Percentiles rank a stretch among this genome's conserved stretches.
These are phyloP conservation scores for Colletotrichum acutatum DNA, from an alignment of 2,329 filamentous ascomycete species.

Conservation along the genomic window DNA sequence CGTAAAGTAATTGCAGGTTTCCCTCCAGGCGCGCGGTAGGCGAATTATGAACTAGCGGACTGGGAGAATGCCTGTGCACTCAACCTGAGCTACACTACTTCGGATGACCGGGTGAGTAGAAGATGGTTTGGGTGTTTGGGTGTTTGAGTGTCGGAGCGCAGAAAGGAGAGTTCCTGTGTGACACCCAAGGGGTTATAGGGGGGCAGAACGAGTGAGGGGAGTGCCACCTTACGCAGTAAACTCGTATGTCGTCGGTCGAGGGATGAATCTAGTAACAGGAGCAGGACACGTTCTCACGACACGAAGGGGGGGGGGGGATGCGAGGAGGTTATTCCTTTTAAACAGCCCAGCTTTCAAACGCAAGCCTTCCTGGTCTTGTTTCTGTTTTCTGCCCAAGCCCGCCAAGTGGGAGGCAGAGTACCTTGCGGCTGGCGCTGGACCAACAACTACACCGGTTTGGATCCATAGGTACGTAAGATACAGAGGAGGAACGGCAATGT, in stretches of 20 bases:
- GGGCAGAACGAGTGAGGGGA: conserved; percentile 29
- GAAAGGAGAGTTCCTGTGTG: neutral
- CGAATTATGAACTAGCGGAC: conserved; percentile 22
- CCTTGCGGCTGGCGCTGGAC: conserved; percentile 5
- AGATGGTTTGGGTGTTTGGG: neutral
- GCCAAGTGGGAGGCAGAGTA: conserved; percentile 26
- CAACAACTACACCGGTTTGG: neutral
- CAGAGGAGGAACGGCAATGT: neutral
- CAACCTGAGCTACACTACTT: conserved; percentile 20
- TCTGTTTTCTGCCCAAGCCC: conserved; percentile 21
- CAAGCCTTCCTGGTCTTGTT: conserved; percentile 28
- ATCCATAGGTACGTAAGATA: neutral
- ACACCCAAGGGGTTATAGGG: conserved; percentile 4
- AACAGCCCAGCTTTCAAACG: conserved; percentile 20
- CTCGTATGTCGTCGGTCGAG: conserved; percentile 10
- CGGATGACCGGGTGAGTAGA: conserved; percentile 21
- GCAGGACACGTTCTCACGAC: conserved; percentile 9
- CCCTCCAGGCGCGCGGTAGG: conserved; percentile 4
- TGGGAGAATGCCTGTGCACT: conserved; percentile 25
- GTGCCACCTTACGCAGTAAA: neutral
- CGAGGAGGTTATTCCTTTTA: conserved; percentile 30
- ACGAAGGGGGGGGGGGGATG: conserved; percentile 11
- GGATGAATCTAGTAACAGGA: conserved; percentile 24
- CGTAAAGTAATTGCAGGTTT: conserved; percentile 29
- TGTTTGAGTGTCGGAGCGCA: conserved; percentile 18